Base-by-base conservation (phyloP, 2,329 filamentous ascomycete species). In the Paecilomyces formosus region DNA sequence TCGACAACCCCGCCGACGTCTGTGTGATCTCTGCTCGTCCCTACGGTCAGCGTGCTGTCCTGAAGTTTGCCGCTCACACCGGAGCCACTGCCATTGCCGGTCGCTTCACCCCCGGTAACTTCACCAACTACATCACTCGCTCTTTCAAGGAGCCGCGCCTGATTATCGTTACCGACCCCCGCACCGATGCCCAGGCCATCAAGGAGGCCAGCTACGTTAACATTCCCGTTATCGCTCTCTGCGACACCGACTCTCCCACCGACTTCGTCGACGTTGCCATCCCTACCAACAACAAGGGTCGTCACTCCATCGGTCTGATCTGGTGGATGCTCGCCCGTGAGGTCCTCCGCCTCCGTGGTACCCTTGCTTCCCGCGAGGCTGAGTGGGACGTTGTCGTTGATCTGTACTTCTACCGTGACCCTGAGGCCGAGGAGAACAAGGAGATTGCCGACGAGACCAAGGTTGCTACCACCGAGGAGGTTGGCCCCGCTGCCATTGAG, bases 51-150 rank as follows among this genome's bases (percentile, higher is more conserved):
- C 93, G 94, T 83, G 93, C 94, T 73, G 95, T 99, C 77, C 90
- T 99, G 79, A 99, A 99, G 89, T 99, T 99, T 84, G 94, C 94
- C 74, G 84, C 92, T 67, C 94, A 99, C 89, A 99, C 94, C 69
- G 94, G 94, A 78, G 92, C 95, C 75, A 90, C 92, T 75, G 90
- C 94, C 80, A 99, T 99, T 76, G 95, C 94, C 75, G 94, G 94
- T 84, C 94, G 94, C 79, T 99, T 99, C 89, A 99, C 94, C 77
- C 94, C 94, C 79, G 94, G 94, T 90, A 96, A 93, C 82, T 99
- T 99, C 89, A 99, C 94, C 86, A 99, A 99, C 88, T 99, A 99
- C 89, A 99, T 99, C 89, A 99, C 95, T 81, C 93, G 94, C 76
- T 97, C 94, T 68, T 99, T 99, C 92, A 97, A 97, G 88, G 94